Evolutionary conservation across 2,329 filamentous ascomycete genomes (phyloP), one percentile per base, ranked within the genome.

Genomic region (Calonectria naviculata): DNA sequence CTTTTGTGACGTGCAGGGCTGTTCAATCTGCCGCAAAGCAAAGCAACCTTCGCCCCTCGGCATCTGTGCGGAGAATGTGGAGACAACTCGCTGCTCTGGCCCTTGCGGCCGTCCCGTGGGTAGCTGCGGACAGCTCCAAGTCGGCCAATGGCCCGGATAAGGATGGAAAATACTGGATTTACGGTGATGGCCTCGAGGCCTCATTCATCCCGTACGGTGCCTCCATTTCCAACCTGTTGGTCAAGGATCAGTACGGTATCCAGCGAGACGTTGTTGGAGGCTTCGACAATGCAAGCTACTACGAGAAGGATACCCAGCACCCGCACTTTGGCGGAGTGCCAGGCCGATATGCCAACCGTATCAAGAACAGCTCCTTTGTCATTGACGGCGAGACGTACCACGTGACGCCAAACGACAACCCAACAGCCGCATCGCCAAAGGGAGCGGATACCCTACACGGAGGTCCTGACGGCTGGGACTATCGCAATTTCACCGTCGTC

Each of bases 321-420:
- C 91, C 89, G 62, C 93, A 95, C 85, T 91, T 93, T 74, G 93
- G 93, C 70, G 86, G 91, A 76, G 90, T 95, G 0, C 93, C 93
- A 0, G 93, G 93, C 56, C 91, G 93, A 67, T 95, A 95, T 80
- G 93, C 93, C 70, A 95, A 95, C 82, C 91, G 93, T 74, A 95
- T 95, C 86, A 91, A 90, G 86, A 95, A 95, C 85, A 92, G 90
- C 81, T 92, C 89, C 7, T 94, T 94, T 78, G 87, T 85, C 70
- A 90, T 94, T 68, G 92, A 94, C 75, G 92, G 91, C 64, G 82
- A 84, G 65, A 84, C 81, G 4, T 94, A 90, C 81, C 82, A 92
- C 71, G 83, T 93, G 67, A 77, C 84, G 42, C 85, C 91, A 60
- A 94, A 94, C 81, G 92, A 93, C 81, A 88, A 92, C 77, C 86